Conservation (phyloP, 257 asterid species). For the Parsonsia alboflavescens region DNA sequence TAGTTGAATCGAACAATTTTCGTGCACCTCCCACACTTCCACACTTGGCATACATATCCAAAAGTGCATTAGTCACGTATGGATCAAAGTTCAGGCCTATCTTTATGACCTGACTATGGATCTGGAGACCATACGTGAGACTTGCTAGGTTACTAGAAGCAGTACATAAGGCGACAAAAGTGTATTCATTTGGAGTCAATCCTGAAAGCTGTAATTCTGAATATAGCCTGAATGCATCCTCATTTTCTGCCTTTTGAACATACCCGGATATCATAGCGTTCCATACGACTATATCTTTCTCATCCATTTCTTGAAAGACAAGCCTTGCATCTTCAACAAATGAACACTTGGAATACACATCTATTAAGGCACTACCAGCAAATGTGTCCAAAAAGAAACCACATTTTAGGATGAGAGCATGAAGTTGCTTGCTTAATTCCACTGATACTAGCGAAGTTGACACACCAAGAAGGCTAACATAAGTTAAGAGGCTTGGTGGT, state of each 20-base stretch:
- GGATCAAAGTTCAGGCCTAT: slow-evolving; percentile 30
- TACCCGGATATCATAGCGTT: slow-evolving; percentile 44
- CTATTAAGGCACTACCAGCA: slow-evolving; percentile 37
- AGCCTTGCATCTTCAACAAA: slow-evolving; percentile 29
- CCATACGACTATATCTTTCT: slow-evolving; percentile 43
- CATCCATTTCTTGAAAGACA: slow-evolving; percentile 33
- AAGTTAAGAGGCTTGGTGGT: slow-evolving; percentile 30
- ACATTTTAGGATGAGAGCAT: slow-evolving; percentile 32
- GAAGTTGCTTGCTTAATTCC: slow-evolving; percentile 33
- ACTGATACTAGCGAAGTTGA: slow-evolving; percentile 27
- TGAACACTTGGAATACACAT: slow-evolving; percentile 34
- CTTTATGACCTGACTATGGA: slow-evolving; percentile 37
- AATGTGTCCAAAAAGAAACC: slow-evolving; percentile 31
- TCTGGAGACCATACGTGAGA: slow-evolving; percentile 32
- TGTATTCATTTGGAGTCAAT: slow-evolving; percentile 28
- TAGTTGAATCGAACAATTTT: slow-evolving; percentile 14
- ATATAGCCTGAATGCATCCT: slow-evolving; percentile 36
- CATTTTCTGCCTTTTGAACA: slow-evolving; percentile 25
- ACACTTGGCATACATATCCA: slow-evolving; percentile 51
- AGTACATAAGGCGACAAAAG: slow-evolving; percentile 34
- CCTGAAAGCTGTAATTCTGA: slow-evolving; percentile 16
- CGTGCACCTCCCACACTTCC: slow-evolving; percentile 31
- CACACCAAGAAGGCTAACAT: slow-evolving; percentile 39
- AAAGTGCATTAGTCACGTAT: slow-evolving; percentile 32
- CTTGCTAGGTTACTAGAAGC: slow-evolving; percentile 32